Conservation (phyloP, 1,139 yeast genomes). For the Blastobotrys serpentis region DNA sequence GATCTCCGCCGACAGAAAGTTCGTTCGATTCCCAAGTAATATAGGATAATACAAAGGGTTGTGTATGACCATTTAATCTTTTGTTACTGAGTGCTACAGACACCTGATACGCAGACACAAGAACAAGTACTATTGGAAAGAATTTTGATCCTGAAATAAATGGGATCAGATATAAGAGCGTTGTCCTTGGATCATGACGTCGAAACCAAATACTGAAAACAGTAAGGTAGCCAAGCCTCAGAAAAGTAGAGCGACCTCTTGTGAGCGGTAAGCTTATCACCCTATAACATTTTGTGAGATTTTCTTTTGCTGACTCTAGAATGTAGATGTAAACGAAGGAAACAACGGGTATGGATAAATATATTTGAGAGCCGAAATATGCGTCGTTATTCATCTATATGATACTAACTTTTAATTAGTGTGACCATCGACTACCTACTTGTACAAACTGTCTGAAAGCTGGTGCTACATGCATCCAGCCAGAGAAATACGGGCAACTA, state of each 20-base stretch:
- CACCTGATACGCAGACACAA: too few relatives aligned
- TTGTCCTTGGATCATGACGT: background rate
- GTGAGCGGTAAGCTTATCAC: slow-evolving; percentile 26
- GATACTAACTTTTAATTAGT: slow-evolving; percentile 31
- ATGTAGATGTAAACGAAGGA: slow-evolving; percentile 29
- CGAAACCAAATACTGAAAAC: slow-evolving; percentile 6
- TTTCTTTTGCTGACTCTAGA: background rate
- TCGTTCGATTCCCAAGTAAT: background rate
- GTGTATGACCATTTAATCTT: background rate
- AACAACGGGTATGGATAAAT: slow-evolving; percentile 24
- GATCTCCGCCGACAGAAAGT: background rate
- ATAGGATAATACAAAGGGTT: background rate
- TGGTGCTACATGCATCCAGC: slow-evolving; percentile 56
- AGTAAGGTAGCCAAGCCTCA: slow-evolving; percentile 16
- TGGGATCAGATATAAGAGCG: background rate
- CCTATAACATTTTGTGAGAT: background rate
- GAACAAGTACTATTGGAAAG: too few relatives aligned
- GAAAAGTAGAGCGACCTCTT: slow-evolving; percentile 31
- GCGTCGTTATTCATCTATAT: background rate
- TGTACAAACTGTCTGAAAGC: slow-evolving; percentile 63
- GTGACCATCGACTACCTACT: slow-evolving; percentile 59
- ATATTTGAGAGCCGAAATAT: too few relatives aligned
- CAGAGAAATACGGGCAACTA: slow-evolving; percentile 47
- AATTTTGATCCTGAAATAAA: background rate
- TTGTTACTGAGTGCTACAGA: too few relatives aligned